phyloP scores from a whole-genome alignment of 805 yeast genomes.

The Starmerella vaccinii region DNA sequence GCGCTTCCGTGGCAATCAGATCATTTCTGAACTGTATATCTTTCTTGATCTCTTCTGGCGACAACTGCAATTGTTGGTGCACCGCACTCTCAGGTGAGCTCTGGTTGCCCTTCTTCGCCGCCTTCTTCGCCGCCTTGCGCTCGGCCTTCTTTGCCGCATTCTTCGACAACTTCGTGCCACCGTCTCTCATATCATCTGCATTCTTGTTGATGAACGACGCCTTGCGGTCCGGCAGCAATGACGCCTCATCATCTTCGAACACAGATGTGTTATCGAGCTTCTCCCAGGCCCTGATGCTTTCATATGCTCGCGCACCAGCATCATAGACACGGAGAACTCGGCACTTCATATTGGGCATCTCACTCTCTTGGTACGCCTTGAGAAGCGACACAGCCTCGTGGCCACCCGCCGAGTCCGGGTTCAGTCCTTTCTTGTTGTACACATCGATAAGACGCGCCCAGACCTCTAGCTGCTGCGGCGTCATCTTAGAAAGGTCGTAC shows the following conservation, averaged over 20 bases:
- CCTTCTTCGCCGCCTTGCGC: slow-evolving; percentile 26
- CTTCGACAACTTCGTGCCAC: slow-evolving; percentile 25
- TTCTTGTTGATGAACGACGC: slow-evolving; percentile 17
- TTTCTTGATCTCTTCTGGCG: slow-evolving; percentile 25
- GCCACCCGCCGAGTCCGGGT: slow-evolving; percentile 31
- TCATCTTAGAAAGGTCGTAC: slow-evolving; percentile 26
- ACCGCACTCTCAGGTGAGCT: slow-evolving; percentile 13
- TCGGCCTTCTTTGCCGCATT: slow-evolving; percentile 27
- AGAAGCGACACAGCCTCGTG: slow-evolving; percentile 29
- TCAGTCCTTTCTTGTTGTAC: slow-evolving; percentile 23
- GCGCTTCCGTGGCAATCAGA: slow-evolving; percentile 35
- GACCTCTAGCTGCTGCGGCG: slow-evolving; percentile 26
- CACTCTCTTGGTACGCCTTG: slow-evolving; percentile 27
- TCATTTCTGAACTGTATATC: slow-evolving; percentile 31
- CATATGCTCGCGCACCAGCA: slow-evolving; percentile 24
- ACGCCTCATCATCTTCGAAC: slow-evolving; percentile 17
- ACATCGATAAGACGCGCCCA: slow-evolving; percentile 30
- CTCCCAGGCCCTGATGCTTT: slow-evolving; percentile 29
- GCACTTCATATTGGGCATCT: slow-evolving; percentile 27
- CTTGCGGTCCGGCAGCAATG: slow-evolving; percentile 14
- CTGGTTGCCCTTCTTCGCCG: slow-evolving; percentile 21
- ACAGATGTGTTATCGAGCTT: slow-evolving; percentile 27
- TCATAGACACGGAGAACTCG: slow-evolving; percentile 30
- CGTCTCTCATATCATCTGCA: slow-evolving; percentile 10
- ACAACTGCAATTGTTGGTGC: slow-evolving; percentile 19